Evolutionary conservation across 495 filamentous ascomycete genomes (phyloP), one percentile per base, ranked within the genome.

Genomic region (Immersiella caudata): DNA sequence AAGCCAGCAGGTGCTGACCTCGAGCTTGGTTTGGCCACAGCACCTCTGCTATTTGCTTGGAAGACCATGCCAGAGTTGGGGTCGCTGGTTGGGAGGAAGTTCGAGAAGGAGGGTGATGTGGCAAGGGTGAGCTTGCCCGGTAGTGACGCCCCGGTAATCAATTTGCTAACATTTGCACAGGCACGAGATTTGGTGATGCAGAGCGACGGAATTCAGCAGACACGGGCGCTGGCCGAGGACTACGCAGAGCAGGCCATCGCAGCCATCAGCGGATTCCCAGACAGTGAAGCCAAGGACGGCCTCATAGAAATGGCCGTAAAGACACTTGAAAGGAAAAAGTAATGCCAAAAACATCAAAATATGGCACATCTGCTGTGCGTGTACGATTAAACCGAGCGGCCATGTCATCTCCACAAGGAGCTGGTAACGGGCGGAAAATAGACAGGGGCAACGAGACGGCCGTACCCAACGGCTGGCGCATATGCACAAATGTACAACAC

Each of bases 1-100:
- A 99, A 99, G 76, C 94, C 96, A 0, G 91, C 93, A 8, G 96
- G 94, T 27, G 96, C 96, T 18, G 95, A 99, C 79, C 77, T 99
- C 65, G 92, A 97, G 77, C 84, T 99, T 22, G 95, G 95, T 8
- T 83, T 99, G 60, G 95, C 96, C 8, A 99, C 95, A n/a, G 95
- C 95, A 5, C 95, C 95, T 9, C 79, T 98, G 59, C 80, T 99
- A 46, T 99, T 97, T 80, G 96, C 95, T 4, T 98, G 96, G 95
- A 94, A 94, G 82, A 86, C 89, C 65, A 91, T 90, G 68, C 87
- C 87, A 24, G 93, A 94, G 78, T 81, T 99, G 25, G 96, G 95
- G 2, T 85, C 88, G 33, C 80, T 99, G 72, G 95, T 99, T 46
- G 94, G 93, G 65, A 89, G 95, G 75, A 96, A 96, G 78, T 99